phyloP scores from a whole-genome alignment of 768 basidiomycete species.

The Agaricus blazei region DNA sequence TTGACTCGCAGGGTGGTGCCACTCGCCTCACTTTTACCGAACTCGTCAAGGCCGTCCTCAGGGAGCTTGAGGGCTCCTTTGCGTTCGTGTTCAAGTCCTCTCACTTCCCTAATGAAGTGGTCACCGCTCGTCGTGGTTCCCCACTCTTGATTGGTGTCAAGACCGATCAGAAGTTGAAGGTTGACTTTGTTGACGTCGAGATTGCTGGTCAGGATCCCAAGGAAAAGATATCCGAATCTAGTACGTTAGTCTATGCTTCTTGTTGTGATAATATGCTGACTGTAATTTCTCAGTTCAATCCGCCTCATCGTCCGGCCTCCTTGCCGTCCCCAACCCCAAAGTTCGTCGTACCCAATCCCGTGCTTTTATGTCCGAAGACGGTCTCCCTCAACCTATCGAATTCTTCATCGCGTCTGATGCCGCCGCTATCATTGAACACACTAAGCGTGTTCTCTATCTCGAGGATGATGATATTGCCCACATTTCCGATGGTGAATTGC shows the following conservation, averaged over 20 bases:
- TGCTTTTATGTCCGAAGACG: conserved; percentile 98
- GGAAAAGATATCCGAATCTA: conserved; percentile 31
- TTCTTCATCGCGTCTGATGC: conserved; percentile 99
- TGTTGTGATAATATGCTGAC: conserved; percentile 5
- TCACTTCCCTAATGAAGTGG: conserved; percentile 95
- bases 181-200: conserved; percentile 99
- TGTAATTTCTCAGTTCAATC: conserved; percentile 31
- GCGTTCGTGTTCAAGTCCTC: conserved; percentile 98
- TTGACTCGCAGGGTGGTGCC: conserved; percentile 70
- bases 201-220: conserved; percentile 69
- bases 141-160: conserved; percentile 97
- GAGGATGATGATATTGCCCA: conserved; percentile 99
- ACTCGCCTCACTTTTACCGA: conserved; percentile 85
- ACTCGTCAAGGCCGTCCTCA: conserved; percentile 91
- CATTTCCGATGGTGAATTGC: conserved; percentile 93
- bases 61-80: conserved; percentile 98
- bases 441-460: conserved; percentile 96
- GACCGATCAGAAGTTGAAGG: conserved; percentile 99
- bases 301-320: conserved; percentile 49
- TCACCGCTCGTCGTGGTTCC: conserved; percentile 94
- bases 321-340: conserved; percentile 70
- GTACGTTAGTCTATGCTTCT: conserved; percentile 25
- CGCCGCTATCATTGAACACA: conserved; percentile 94
- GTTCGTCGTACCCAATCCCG: conserved; percentile 92
- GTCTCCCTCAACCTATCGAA: conserved; percentile 97